Conservation (phyloP, 768 basidiomycete genomes). For the Pleurotus salmoneostramineus region DNA sequence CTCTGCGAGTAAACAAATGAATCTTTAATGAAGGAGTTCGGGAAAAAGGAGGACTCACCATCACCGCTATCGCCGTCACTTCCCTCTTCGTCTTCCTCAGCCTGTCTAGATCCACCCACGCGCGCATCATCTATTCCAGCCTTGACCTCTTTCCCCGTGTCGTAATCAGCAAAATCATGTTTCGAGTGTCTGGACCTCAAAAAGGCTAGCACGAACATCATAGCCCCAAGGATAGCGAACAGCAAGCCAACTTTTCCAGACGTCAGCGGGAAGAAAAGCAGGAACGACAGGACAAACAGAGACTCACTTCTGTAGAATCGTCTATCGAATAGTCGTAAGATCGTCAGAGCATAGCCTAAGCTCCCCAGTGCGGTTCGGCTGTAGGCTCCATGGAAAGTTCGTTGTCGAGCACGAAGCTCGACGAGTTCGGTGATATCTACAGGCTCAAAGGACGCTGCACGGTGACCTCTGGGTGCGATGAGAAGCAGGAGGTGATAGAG, state of each 20-base stretch:
- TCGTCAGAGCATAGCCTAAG: constrained; percentile 68
- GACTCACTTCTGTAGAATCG: constrained; percentile 69
- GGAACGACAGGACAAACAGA: background rate
- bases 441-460: constrained; percentile 46
- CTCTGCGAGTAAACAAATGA: background rate
- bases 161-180: constrained; percentile 74
- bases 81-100: background rate
- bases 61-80: background rate
- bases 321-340: constrained; percentile 75
- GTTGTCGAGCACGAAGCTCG: constrained; percentile 74
- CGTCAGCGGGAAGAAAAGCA: background rate
- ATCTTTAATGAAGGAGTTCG: background rate
- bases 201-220: constrained; percentile 57
- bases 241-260: constrained; percentile 47
- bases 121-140: background rate
- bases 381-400: constrained; percentile 85
- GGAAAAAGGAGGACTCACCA: background rate
- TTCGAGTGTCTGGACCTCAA: constrained; percentile 60
- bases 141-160: constrained; percentile 23
- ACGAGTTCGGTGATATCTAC: constrained; percentile 57
- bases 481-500: background rate
- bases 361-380: constrained; percentile 69
- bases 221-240: constrained; percentile 56
- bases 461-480: constrained; percentile 33
- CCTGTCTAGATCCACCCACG: background rate